Percentiles rank a stretch among this genome's conserved stretches.
phyloP scores from a whole-genome alignment of 768 basidiomycete species.

The Amanita thiersii region DNA sequence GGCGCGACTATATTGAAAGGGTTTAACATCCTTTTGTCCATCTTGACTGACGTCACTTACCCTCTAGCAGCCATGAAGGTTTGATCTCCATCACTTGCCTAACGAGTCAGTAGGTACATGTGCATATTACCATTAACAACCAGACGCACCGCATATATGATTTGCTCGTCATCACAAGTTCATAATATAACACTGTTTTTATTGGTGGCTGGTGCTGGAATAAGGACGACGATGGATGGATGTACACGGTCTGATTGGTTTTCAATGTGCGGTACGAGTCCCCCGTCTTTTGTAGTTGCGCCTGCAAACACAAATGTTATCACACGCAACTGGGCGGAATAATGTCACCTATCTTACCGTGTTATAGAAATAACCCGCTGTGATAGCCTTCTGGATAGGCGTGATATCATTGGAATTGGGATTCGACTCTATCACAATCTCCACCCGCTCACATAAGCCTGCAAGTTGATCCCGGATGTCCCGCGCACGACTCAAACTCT shows the following conservation, averaged over 20 bases:
- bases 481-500: slow-evolving; percentile 87
- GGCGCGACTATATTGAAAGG: slow-evolving; percentile 96
- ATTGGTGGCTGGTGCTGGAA: slow-evolving; percentile 96
- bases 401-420: slow-evolving; percentile 91
- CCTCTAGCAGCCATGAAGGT: slow-evolving; percentile 88
- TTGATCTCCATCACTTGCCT: slow-evolving; percentile 99
- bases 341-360: slow-evolving; percentile 44
- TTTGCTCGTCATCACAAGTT: slow-evolving; percentile 95
- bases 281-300: slow-evolving; percentile 89
- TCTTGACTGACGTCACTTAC: too few species aligned
- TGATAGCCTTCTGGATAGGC: slow-evolving; percentile 91
- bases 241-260: slow-evolving; percentile 92
- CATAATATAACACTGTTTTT: slow-evolving; percentile 87
- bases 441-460: slow-evolving; percentile 92
- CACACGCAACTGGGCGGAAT: neutral
- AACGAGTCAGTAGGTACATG: slow-evolving; percentile 5
- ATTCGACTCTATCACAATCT: slow-evolving; percentile 81
- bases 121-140: slow-evolving; percentile 13
- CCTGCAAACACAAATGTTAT: slow-evolving; percentile 31
- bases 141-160: slow-evolving; percentile 77
- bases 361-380: slow-evolving; percentile 94
- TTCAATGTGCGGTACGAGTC: slow-evolving; percentile 97
- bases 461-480: slow-evolving; percentile 97
- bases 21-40: too few species aligned
- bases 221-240: slow-evolving; percentile 91